A percentile compares a stretch with the other conserved stretches of the same genome.
phyloP scores from a whole-genome alignment of 345 rosid genomes.

The Populus alba region DNA sequence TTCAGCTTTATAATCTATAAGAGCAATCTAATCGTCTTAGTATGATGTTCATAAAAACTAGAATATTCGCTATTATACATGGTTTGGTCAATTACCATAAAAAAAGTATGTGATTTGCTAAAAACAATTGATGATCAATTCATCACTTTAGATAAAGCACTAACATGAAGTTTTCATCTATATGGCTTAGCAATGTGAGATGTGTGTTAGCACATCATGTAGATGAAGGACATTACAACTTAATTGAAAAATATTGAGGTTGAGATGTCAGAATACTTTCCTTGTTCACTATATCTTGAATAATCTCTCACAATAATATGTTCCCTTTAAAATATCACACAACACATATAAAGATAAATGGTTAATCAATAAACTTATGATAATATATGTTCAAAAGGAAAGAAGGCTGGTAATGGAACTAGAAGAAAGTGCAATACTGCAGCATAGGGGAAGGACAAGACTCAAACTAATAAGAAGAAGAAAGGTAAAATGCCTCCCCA shows the following conservation, averaged over 20 bases:
- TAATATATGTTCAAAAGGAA: neutral
- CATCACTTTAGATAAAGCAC: too few relatives aligned
- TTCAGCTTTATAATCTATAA: neutral
- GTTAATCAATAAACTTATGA: neutral
- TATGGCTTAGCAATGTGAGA: too few relatives aligned
- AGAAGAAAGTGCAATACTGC: neutral
- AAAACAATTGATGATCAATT: neutral
- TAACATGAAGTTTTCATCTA: neutral
- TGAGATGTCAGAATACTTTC: neutral
- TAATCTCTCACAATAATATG: neutral
- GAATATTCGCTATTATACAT: accelerated
- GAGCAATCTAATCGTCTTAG: neutral
- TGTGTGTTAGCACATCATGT: neutral
- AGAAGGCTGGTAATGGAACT: neutral
- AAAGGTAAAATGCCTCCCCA: neutral
- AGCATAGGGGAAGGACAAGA: neutral
- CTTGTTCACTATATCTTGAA: neutral
- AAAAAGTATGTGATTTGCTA: neutral
- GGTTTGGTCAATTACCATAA: neutral
- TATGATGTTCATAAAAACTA: neutral
- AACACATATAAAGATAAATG: neutral
- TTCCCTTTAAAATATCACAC: neutral
- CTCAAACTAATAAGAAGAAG: too few relatives aligned
- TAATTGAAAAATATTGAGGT: neutral
- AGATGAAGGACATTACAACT: neutral